Conservation (phyloP, 495 filamentous ascomycete genomes). For the Daldinia grandis region DNA sequence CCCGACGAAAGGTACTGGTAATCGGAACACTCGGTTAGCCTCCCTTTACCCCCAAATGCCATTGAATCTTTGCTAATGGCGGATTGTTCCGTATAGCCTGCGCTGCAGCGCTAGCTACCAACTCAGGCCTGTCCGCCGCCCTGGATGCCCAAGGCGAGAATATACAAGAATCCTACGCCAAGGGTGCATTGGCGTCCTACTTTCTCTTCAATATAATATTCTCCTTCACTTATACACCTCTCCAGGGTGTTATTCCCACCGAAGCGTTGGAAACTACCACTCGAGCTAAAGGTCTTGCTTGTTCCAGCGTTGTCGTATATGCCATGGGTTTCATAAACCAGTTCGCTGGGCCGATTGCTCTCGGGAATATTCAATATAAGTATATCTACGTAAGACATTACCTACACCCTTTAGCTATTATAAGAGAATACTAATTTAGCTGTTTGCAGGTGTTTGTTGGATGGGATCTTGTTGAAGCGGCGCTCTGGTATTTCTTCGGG, state of each 20-base stretch:
- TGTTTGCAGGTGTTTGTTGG: slow-evolving; percentile 50
- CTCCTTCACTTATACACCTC: slow-evolving; percentile 67
- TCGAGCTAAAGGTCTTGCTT: slow-evolving; percentile 60
- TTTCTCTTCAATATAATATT: slow-evolving; percentile 70
- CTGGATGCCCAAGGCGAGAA: slow-evolving; percentile 52
- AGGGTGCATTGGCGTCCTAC: slow-evolving; percentile 57
- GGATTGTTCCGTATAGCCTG: slow-evolving; percentile 47
- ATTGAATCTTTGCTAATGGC: background rate
- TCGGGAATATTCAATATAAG: slow-evolving; percentile 57
- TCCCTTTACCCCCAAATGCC: background rate
- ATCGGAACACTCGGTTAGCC: slow-evolving; percentile 50
- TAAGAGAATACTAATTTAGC: background rate
- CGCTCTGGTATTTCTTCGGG: slow-evolving; percentile 59
- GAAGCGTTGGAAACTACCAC: slow-evolving; percentile 62
- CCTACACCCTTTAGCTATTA: slow-evolving; percentile 4
- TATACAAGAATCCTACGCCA: slow-evolving; percentile 50
- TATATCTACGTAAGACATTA: slow-evolving; percentile 53
- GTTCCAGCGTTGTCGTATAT: slow-evolving; percentile 55
- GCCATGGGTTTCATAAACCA: slow-evolving; percentile 61
- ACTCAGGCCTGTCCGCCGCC: slow-evolving; percentile 54
- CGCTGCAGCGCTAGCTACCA: slow-evolving; percentile 59
- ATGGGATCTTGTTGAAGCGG: slow-evolving; percentile 56
- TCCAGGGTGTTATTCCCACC: slow-evolving; percentile 67
- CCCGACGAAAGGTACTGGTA: slow-evolving; percentile 55
- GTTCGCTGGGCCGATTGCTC: slow-evolving; percentile 59